These are phyloP conservation scores for Lagenaria siceraria DNA, from an alignment of 306 rosid species.

Conservation along the genomic window DNA sequence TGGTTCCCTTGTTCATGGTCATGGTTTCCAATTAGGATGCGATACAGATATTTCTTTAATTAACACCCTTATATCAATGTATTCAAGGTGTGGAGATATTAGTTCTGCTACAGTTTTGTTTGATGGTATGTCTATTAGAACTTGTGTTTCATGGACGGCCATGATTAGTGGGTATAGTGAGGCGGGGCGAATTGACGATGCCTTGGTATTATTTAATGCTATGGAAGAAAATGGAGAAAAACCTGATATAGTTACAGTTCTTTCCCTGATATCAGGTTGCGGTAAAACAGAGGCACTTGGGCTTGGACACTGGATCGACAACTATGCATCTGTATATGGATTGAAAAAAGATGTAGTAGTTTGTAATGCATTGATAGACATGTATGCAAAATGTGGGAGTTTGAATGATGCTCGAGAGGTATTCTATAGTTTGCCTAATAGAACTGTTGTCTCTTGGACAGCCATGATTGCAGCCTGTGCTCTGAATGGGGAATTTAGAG, in stretches of 20 bases:
- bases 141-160: conserved; percentile 65
- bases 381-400: conserved; percentile 69
- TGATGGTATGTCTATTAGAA: conserved; percentile 32
- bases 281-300: conserved; percentile 39
- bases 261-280: conserved; percentile 53
- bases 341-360: conserved; percentile 35
- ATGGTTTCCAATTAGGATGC: conserved; percentile 48
- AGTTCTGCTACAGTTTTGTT: conserved; percentile 38
- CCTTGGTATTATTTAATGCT: conserved; percentile 31
- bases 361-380: conserved; percentile 58
- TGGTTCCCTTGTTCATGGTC: conserved; percentile 46
- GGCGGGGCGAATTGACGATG: conserved; percentile 38
- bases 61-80: conserved; percentile 57
- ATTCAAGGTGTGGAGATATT: conserved; percentile 49
- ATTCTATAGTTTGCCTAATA: conserved; percentile 27
- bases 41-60: conserved; percentile 33
- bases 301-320: conserved; percentile 44
- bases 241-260: conserved; percentile 53
- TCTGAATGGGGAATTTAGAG: conserved; percentile 43
- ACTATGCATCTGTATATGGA: conserved; percentile 28
- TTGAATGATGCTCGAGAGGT: conserved; percentile 30
- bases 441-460: conserved; percentile 59
- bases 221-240: conserved; percentile 43
- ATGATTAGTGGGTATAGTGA: conserved; percentile 56
- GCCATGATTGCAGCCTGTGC: conserved; percentile 54